phyloP scores from a whole-genome alignment of 257 asterid genomes.

The Nicotiana paniculata region DNA sequence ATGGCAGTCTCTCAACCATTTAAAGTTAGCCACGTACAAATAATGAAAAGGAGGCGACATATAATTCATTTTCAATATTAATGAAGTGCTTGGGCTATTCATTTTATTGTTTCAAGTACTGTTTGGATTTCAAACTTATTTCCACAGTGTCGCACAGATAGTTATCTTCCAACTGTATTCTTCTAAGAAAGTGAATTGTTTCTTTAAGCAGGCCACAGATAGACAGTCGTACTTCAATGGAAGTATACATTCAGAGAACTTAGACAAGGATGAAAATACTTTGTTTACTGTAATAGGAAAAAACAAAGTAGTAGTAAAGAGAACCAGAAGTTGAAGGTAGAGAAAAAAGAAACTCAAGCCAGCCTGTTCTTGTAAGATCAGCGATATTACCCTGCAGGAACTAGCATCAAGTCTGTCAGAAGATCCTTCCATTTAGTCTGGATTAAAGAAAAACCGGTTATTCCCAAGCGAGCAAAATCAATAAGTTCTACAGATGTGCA shows the following conservation, averaged over 20 bases:
- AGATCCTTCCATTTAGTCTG: conserved; percentile 97
- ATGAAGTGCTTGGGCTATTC: not conserved
- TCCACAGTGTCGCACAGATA: not conserved
- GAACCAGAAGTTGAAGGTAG: not conserved
- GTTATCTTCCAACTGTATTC: not conserved
- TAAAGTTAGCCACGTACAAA: not conserved
- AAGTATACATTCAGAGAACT: not conserved
- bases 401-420: conserved; percentile 81
- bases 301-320: not conserved
- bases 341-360: not conserved
- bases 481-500: not conserved
- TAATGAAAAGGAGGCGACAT: not conserved
- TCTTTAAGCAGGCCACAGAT: not conserved
- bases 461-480: not conserved
- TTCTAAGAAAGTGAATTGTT: not conserved
- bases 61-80: not conserved
- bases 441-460: conserved; percentile 24
- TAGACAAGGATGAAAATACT: not conserved
- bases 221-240: not conserved
- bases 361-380: not conserved
- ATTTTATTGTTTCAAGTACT: not conserved
- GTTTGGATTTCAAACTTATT: not conserved
- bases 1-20: not conserved
- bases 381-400: conserved; percentile 75
- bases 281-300: not conserved